These are phyloP conservation scores for Sugiyamaella xylanicola DNA, from an alignment of 1,139 yeast genomes.

Conservation along the genomic window DNA sequence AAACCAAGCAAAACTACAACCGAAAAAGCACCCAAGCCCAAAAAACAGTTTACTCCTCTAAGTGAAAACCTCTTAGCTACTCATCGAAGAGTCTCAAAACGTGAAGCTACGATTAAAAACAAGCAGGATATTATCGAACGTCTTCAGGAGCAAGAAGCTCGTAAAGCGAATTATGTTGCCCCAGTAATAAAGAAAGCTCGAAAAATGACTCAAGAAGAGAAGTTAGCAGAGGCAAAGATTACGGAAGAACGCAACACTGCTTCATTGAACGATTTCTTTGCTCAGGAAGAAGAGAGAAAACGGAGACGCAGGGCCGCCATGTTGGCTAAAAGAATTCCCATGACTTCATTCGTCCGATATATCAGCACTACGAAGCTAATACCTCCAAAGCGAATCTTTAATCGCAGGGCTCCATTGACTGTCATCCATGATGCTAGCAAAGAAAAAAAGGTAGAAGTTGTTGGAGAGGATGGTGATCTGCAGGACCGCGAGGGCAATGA, in stretches of 20 bases:
- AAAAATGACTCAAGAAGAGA: constrained; percentile 78
- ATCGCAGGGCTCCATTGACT: constrained; percentile 27
- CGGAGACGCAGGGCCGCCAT: constrained; percentile 73
- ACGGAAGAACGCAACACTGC: constrained; percentile 77
- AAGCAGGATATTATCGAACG: constrained; percentile 77
- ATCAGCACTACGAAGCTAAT: constrained; percentile 43
- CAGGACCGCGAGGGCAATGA: background rate
- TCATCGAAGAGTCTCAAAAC: constrained; percentile 74
- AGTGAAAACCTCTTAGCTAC: constrained; percentile 52
- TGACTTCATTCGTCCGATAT: constrained; percentile 58
- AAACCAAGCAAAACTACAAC: constrained; percentile 22
- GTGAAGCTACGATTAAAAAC: constrained; percentile 77
- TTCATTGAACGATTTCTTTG: constrained; percentile 74
- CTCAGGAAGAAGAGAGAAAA: constrained; percentile 82
- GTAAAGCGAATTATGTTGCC: constrained; percentile 50
- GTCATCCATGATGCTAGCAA: constrained; percentile 14
- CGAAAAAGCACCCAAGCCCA: constrained; percentile 24
- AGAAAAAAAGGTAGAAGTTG: constrained; percentile 1
- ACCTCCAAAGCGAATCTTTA: constrained; percentile 34
- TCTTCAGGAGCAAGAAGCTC: constrained; percentile 67
- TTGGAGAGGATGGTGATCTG: background rate
- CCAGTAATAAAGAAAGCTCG: constrained; percentile 46
- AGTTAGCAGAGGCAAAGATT: constrained; percentile 78
- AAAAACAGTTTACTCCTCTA: constrained; percentile 33
- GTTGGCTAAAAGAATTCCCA: constrained; percentile 61